Evolutionary conservation across 345 rosid species (phyloP), one percentile per base, ranked within the genome.

Genomic region (Syzygium aqueum): DNA sequence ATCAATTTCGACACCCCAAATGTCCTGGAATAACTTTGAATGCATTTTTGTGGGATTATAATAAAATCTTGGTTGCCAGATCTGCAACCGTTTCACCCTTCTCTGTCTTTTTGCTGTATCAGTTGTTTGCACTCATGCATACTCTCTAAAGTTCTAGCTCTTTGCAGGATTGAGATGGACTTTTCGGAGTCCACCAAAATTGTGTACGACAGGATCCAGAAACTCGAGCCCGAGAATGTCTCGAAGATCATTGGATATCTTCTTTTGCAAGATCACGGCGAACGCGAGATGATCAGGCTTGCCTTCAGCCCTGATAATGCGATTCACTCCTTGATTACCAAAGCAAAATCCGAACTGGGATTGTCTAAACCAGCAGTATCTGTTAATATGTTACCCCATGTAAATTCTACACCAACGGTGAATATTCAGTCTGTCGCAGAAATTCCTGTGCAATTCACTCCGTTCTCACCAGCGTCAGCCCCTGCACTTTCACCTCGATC

Each of bases 231-330:
- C 12, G 99, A 97, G 83, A 92, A 93, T 85, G 98, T 94, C 30
- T 90, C 96, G 19, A 96, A 93, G 93, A 97, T 97, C 85, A 92
- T 97, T 14, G 99, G 98, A 8, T 97, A 94, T 87, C 94, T 96
- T 77, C 90, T 96, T 28, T 90, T 95, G 89, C 98, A 95, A 91
- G 96, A 95, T 49, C 92, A 97, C 25, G 91, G 95, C 1, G 96
- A 96, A 43, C 91, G 91, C 0, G 97, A 97, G 85, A 97, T 97
- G 99, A 95, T 96, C 85, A 94, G 99, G 52, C 89, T 96, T 16
- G 99, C 99, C 40, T 95, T 95, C 87, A 89, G 97, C 84, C 97
- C 99, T 2, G 98, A 97, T 87, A 86, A 92, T 51, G 87, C 88
- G 80, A 92, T 97, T 85, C 92, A 84, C 28, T 92, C 93, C 27